Conservation (phyloP, 2,329 filamentous ascomycete genomes). For the Claviceps paspali region DNA sequence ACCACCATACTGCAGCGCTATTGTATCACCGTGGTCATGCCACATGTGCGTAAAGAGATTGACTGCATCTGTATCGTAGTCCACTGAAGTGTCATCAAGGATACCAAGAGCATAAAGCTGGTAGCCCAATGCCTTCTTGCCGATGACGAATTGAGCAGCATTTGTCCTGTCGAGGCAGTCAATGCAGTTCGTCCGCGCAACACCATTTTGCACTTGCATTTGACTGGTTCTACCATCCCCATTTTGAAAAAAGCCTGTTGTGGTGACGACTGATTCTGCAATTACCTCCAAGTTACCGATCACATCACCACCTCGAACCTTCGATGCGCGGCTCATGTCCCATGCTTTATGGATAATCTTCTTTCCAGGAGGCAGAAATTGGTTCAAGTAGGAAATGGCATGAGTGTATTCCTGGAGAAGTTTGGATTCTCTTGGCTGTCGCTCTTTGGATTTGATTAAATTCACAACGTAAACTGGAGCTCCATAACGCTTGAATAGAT, state of each 20-base stretch:
- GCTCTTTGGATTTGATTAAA: slow-evolving; percentile 75
- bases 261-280: slow-evolving; percentile 69
- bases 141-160: slow-evolving; percentile 94
- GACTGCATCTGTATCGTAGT: slow-evolving; percentile 90
- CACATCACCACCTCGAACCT: slow-evolving; percentile 82
- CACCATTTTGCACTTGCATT: slow-evolving; percentile 66
- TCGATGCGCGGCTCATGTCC: slow-evolving; percentile 95
- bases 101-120: slow-evolving; percentile 87
- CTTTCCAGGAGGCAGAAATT: slow-evolving; percentile 70
- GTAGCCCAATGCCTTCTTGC: slow-evolving; percentile 80
- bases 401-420: slow-evolving; percentile 74
- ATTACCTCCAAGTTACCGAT: slow-evolving; percentile 84
- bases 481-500: slow-evolving; percentile 85
- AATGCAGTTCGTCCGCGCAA: slow-evolving; percentile 93
- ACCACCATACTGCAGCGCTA: slow-evolving; percentile 92
- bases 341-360: slow-evolving; percentile 90
- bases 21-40: slow-evolving; percentile 93
- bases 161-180: slow-evolving; percentile 96
- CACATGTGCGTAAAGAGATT: slow-evolving; percentile 98
- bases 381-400: slow-evolving; percentile 83
- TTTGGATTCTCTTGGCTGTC: slow-evolving; percentile 82
- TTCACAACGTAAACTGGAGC: slow-evolving; percentile 86
- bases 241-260: slow-evolving; percentile 91
- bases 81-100: slow-evolving; percentile 60
- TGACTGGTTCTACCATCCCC: slow-evolving; percentile 54